phyloP scores from a whole-genome alignment of 441 rosid species.

The Jatropha podagrica region DNA sequence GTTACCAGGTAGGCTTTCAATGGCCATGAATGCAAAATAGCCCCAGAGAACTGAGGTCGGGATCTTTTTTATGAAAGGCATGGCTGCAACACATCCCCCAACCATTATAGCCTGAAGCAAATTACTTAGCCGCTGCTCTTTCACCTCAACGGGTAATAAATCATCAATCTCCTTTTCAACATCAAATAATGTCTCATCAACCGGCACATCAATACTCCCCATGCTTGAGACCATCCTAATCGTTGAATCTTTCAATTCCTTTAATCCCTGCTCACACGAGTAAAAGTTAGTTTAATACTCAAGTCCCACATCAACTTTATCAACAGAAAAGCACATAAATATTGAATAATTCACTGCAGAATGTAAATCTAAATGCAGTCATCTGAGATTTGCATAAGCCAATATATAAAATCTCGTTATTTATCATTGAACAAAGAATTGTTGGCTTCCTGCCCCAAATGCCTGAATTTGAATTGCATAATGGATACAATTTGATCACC shows the following conservation, averaged over 20 bases:
- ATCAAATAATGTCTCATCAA: conserved; percentile 61
- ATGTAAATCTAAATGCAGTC: neutral
- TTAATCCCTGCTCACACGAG: conserved; percentile 44
- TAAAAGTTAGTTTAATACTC: neutral
- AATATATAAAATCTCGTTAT: neutral
- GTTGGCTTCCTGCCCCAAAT: neutral
- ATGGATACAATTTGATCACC: conserved; percentile 1
- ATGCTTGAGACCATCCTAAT: conserved; percentile 51
- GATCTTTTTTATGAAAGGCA: conserved; percentile 71
- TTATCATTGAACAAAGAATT: neutral
- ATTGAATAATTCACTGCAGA: neutral
- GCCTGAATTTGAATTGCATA: neutral
- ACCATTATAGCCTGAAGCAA: conserved; percentile 71
- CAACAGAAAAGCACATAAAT: neutral
- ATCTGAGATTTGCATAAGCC: neutral
- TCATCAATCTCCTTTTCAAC: conserved; percentile 71
- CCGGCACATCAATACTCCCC: conserved; percentile 51
- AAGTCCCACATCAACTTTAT: neutral
- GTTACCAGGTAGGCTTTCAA: conserved; percentile 78
- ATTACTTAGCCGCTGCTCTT: conserved; percentile 74
- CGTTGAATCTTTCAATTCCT: conserved; percentile 66
- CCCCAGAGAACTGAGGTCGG: conserved; percentile 87
- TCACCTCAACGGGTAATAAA: conserved; percentile 72
- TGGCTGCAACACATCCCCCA: conserved; percentile 67
- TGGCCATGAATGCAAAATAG: conserved; percentile 85